Base-by-base conservation (phyloP, 78 protist species). In the Abeoforma whisleri region DNA sequence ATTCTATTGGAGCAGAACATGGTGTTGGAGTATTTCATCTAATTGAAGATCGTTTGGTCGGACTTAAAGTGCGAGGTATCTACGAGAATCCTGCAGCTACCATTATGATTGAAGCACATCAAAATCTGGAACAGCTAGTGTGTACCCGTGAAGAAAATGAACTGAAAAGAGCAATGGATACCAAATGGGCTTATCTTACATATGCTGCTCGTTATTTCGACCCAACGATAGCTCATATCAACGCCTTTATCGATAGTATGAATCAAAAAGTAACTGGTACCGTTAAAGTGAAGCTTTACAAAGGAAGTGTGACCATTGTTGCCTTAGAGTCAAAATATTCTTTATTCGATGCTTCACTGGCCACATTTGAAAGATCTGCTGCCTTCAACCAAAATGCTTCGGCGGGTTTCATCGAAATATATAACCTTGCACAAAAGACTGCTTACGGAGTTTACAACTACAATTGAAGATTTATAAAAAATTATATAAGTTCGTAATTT, bases 1-100 rank as follows among this genome's bases (percentile, higher is more conserved):
- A 71, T 84, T n/a, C 77, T 31, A 8, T 91, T n/a, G 94, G 87
- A 30, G 73, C 87, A 1, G 39, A 36, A 68, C 92, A 92, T 85
- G 94, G 91, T 57, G 87, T 92, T 31, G 94, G 94, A 25, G 86
- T 87, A 76, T 71, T 89, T 71, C 89, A 92, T 71, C 39, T 92
- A n/a, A 87, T 92, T 38, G 94, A 92, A 75, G 86, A 92, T 82
- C 82, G 92, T 1, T 33, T 89, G 69, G 86, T 92, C 30, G 94
- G 94, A 57, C 38, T 92, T 71, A 92, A 92, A 87, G 35, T 75
- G 48, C 86, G 92, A 1, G 90, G 92, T 28, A 48, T 90, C 30
- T 86, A 89, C 87, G 95, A 92, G 88, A 84, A 39, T 33, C 91
- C 91, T 0, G 92, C 85, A 1, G 95, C 87, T 32, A 77, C 85